Conservation (phyloP, 352 stramenopile species). For the Plasmopara halstedii region DNA sequence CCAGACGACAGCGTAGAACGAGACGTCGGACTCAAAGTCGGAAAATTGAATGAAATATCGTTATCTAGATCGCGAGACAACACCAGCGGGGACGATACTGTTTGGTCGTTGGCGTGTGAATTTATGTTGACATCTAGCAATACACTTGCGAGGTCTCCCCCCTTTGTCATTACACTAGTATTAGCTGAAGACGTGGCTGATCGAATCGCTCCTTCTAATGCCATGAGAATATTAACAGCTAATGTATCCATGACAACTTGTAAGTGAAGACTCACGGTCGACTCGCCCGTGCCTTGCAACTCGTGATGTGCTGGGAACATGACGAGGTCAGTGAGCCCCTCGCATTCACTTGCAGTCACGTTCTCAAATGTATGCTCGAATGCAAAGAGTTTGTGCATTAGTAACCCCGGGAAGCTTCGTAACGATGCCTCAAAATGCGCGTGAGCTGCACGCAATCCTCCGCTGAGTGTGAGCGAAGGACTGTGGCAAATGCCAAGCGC, state of each 20-base stretch:
- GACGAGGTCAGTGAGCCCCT: conserved; percentile 52
- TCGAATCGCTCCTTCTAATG: conserved; percentile 67
- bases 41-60: conserved; percentile 1
- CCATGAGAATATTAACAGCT: conserved; percentile 76
- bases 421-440: conserved; percentile 61
- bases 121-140: conserved; percentile 76
- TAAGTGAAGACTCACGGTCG: conserved; percentile 74
- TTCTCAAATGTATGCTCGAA: conserved; percentile 78
- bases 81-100: conserved; percentile 20
- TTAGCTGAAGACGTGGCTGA: conserved; percentile 39
- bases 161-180: conserved; percentile 8
- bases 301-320: conserved; percentile 79
- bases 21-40: conserved; percentile 8
- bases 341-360: conserved; percentile 44
- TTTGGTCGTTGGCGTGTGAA: conserved; percentile 21
- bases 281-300: conserved; percentile 45
- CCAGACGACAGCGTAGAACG: conserved; percentile 7
- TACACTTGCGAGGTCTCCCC: conserved; percentile 29
- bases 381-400: conserved; percentile 77
- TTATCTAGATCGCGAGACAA: conserved; percentile 9
- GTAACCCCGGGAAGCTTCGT: conserved; percentile 49
- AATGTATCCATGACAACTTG: conserved; percentile 76
- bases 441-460: conserved; percentile 41
- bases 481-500: conserved; percentile 79
- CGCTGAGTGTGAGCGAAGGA: conserved; percentile 40